Evolutionary conservation across 805 yeast species (phyloP), one percentile per base, ranked within the genome.

Genomic region (Komagataella kurtzmanii): DNA sequence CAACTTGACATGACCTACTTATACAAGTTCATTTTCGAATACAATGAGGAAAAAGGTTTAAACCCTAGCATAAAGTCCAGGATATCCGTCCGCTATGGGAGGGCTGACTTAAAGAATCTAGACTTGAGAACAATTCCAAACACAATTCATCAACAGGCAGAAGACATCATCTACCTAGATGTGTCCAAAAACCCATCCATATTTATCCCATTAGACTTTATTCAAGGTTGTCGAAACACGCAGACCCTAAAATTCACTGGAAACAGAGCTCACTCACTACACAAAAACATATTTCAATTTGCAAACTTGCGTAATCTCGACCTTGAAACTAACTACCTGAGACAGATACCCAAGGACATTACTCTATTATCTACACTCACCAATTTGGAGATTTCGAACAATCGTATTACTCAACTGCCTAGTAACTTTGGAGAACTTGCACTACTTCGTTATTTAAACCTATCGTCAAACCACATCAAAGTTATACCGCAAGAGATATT

Each of bases 171-270:
- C 58, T 75, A 82, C 54, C 71, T 90, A 54, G 91, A 90, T 64
- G 88, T 88, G 7, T 85, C 95, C 2, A 80, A 84, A 55, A 90
- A 90, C 62, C 95, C 96, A 3, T 85, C 95, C 17, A 83, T 91
- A 51, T 79, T 81, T 54, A 70, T 90, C 40, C 95, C 97, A 0
- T 68, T 80, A 52, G 96, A 89, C 61, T 90, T 90, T 62, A 81
- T 90, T 59, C 95, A 88, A 62, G 78, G 69, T 21, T 87, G 95
- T 57, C 76, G 80, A 45, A 86, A 86, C 59, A 71, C 89, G 59
- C 74, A 77, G 24, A 76, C 78, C 51, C 72, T 89, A 55, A 75
- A 80, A 52, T 87, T 82, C 70, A 80, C 86, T 1, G 74, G 81
- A 55, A 85, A 85, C 57, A 83, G 93, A 52, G 79, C 86, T 21